A percentile compares a stretch with the other conserved stretches of the same genome.
Conservation (phyloP, 2,329 filamentous ascomycete genomes). For the Aspergillus aculeatinus region DNA sequence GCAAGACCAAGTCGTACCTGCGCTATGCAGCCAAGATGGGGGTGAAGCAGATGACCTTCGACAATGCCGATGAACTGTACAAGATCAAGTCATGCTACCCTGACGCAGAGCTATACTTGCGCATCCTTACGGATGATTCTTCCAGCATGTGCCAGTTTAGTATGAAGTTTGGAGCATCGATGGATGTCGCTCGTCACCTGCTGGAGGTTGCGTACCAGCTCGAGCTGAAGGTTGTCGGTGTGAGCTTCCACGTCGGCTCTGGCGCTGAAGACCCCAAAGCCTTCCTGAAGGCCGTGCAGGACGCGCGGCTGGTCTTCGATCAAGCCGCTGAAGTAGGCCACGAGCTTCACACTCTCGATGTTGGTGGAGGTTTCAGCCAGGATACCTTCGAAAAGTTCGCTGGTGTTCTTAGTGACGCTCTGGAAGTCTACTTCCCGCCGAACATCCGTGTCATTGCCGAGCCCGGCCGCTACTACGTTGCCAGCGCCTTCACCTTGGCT, state of each 20-base stretch:
- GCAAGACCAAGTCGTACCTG: slow-evolving; percentile 98
- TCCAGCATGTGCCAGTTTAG: slow-evolving; percentile 91
- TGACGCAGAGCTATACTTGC: slow-evolving; percentile 84
- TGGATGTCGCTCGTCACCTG: slow-evolving; percentile 76
- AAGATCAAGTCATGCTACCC: slow-evolving; percentile 94
- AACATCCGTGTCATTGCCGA: slow-evolving; percentile 87
- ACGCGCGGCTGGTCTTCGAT: slow-evolving; percentile 86
- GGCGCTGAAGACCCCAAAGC: slow-evolving; percentile 91
- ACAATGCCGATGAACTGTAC: slow-evolving; percentile 96
- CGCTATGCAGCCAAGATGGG: slow-evolving; percentile 80
- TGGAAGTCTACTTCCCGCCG: slow-evolving; percentile 86
- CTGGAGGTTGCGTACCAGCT: slow-evolving; percentile 77
- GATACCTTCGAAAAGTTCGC: slow-evolving; percentile 94
- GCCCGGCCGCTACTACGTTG: slow-evolving; percentile 94
- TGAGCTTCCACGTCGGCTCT: slow-evolving; percentile 97
- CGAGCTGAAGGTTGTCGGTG: slow-evolving; percentile 85
- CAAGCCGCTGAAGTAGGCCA: slow-evolving; percentile 76
- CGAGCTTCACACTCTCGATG: slow-evolving; percentile 81
- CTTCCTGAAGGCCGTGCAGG: slow-evolving; percentile 85
- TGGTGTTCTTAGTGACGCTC: slow-evolving; percentile 69
- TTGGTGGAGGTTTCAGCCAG: slow-evolving; percentile 88
- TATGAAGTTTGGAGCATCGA: slow-evolving; percentile 92
- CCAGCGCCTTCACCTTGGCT: slow-evolving; percentile 88
- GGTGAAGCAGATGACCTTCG: slow-evolving; percentile 98
- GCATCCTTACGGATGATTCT: slow-evolving; percentile 94